phyloP scores from a whole-genome alignment of 345 rosid genomes.

The Viola odorata region DNA sequence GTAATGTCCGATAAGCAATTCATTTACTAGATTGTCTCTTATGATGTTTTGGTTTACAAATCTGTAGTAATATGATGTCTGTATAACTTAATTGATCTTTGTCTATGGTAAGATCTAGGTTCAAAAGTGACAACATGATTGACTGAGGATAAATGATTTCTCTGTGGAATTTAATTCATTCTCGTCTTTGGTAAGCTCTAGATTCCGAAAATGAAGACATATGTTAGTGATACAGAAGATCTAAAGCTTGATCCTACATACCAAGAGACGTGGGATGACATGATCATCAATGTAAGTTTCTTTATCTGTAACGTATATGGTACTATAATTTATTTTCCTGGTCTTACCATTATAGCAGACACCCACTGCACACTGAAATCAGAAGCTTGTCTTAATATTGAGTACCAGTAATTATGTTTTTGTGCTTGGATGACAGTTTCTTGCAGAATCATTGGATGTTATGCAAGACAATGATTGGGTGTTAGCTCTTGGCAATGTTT shows the following conservation, averaged over 20 bases:
- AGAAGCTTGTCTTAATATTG: background rate
- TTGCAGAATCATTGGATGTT: constrained; percentile 94
- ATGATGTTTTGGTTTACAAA: too few relatives aligned
- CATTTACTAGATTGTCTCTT: too few relatives aligned
- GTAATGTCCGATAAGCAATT: too few relatives aligned
- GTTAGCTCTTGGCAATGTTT: constrained; percentile 83
- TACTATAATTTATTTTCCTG: background rate
- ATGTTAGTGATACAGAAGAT: constrained; percentile 92
- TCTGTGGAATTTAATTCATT: constrained; percentile 35
- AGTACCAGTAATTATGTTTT: background rate
- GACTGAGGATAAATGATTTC: background rate
- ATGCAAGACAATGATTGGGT: constrained; percentile 80
- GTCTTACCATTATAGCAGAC: background rate
- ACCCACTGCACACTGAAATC: background rate
- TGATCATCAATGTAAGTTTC: constrained; percentile 80
- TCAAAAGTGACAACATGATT: too few relatives aligned
- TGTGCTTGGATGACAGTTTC: constrained; percentile 54
- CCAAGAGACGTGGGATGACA: constrained; percentile 98
- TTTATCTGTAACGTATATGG: constrained; percentile 2
- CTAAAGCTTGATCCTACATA: constrained; percentile 83
- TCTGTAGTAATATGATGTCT: too few relatives aligned
- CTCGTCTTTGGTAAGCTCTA: constrained; percentile 78
- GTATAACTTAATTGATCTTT: too few relatives aligned
- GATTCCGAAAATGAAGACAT: constrained; percentile 99
- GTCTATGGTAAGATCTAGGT: too few relatives aligned